These are phyloP conservation scores for Lodderomyces jiufengensis DNA, from an alignment of 1,139 yeast genomes.

Conservation along the genomic window DNA sequence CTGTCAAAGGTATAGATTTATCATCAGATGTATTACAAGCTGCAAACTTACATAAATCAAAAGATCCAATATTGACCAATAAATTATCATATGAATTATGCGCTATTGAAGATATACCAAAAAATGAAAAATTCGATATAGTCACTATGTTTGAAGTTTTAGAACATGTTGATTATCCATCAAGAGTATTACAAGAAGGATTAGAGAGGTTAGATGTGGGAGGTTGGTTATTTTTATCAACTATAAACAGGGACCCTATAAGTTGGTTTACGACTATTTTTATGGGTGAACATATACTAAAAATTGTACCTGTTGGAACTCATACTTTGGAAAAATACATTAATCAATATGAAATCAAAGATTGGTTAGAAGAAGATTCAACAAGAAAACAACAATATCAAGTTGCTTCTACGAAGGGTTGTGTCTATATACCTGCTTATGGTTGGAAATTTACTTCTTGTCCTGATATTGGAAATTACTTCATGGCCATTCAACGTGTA, in stretches of 20 bases:
- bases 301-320: constrained; percentile 88
- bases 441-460: constrained; percentile 78
- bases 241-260: constrained; percentile 85
- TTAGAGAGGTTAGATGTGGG: constrained; percentile 67
- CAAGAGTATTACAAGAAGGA: constrained; percentile 66
- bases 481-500: constrained; percentile 73
- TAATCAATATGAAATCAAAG: constrained; percentile 65
- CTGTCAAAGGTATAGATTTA: constrained; percentile 80
- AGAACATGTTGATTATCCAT: constrained; percentile 89
- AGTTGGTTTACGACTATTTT: constrained; percentile 93
- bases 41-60: constrained; percentile 62
- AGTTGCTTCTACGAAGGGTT: constrained; percentile 69
- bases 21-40: constrained; percentile 79
- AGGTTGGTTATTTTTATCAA: constrained; percentile 83
- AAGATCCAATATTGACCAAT: constrained; percentile 57
- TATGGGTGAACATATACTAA: constrained; percentile 77
- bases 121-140: constrained; percentile 55
- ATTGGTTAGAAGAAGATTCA: constrained; percentile 51
- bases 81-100: constrained; percentile 58
- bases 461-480: constrained; percentile 73
- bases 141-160: constrained; percentile 92
- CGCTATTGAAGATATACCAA: constrained; percentile 57
- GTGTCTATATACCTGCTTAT: constrained; percentile 72
- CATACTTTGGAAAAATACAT: constrained; percentile 86
- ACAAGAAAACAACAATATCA: constrained; percentile 42